Base-by-base conservation (phyloP, 73 alveolate genomes). In the Paramecium octaurelia region DNA sequence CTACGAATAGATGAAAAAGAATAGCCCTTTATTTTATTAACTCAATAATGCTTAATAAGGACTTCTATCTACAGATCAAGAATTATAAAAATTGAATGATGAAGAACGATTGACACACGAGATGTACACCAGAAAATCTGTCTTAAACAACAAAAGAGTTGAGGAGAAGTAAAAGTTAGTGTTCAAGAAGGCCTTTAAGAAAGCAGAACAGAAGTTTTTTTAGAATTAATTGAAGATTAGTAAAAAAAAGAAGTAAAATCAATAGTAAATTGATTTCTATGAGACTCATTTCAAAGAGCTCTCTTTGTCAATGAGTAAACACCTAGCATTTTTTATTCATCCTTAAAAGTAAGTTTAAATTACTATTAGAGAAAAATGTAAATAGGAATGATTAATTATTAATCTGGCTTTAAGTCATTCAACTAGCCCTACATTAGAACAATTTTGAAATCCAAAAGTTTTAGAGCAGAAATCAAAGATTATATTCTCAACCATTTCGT, bases 111-210 rank as follows among this genome's bases (percentile, higher is more conserved):
- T 40, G 18, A 73, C 46, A 34, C 6, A 34, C 16, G 87, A 73
- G 7, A 36, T 40, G 59, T 31, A 35, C 40, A n/a, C 29, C 18
- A n/a, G 40, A n/a, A 73, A 73, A 73, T 73, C n/a, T 1, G 21
- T 16, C 5, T 35, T 12, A 64, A 64, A 31, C 21, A 2, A 73
- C 18, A 80, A 80, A 80, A 80, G 91, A 46, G 73, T 42, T 2
- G 91, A 80, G 16, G 91, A 80, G 50, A 80, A 80, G 21, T 7
- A 80, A 46, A 80, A 80, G 27, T 44, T 44, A 21, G 71, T 46
- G 2, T 80, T 80, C 48, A 80, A 80, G 44, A 80, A 80, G 46
- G 76, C 29, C 10, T 46, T 80, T 21, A 80, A 40, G 46, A 21
- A 46, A 9, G 57, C 38, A 9, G 76, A 80, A 24, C 10, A 40